These are phyloP conservation scores for Meira miltonrushii DNA, from an alignment of 1,284 basidiomycete genomes.

Conservation along the genomic window DNA sequence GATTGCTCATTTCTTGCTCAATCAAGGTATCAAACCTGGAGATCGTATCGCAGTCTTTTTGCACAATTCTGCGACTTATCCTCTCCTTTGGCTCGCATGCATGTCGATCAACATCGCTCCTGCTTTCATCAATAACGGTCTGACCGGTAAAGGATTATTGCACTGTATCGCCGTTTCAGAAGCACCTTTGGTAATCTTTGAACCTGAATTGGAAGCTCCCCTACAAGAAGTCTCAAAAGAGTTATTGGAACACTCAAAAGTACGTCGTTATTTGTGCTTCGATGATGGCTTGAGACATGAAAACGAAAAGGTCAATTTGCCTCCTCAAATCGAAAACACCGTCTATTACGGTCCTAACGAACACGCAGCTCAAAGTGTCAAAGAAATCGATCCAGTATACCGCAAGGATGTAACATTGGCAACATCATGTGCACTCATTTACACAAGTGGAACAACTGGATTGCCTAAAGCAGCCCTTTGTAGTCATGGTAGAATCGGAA, in stretches of 20 bases:
- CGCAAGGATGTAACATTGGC: slow-evolving; percentile 27
- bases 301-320: slow-evolving; percentile 16
- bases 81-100: slow-evolving; percentile 42
- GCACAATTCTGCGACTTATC: slow-evolving; percentile 40
- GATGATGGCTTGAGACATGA: slow-evolving; percentile 34
- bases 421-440: slow-evolving; percentile 38
- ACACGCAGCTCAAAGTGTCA: slow-evolving; percentile 24
- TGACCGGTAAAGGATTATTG: slow-evolving; percentile 41
- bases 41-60: slow-evolving; percentile 44
- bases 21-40: slow-evolving; percentile 26
- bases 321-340: slow-evolving; percentile 17
- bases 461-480: slow-evolving; percentile 52
- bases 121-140: slow-evolving; percentile 52
- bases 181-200: slow-evolving; percentile 45
- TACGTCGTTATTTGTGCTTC: slow-evolving; percentile 36
- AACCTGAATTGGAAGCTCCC: slow-evolving; percentile 37
- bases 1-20: slow-evolving; percentile 39
- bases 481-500: slow-evolving; percentile 49
- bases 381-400: slow-evolving; percentile 25
- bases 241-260: slow-evolving; percentile 19
- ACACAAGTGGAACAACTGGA: slow-evolving; percentile 44
- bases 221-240: slow-evolving; percentile 34
- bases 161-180: slow-evolving; percentile 48
- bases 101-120: slow-evolving; percentile 44
- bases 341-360: slow-evolving; percentile 30